Conservation (phyloP, 352 stramenopile genomes). For the Lagenidium giganteum region DNA sequence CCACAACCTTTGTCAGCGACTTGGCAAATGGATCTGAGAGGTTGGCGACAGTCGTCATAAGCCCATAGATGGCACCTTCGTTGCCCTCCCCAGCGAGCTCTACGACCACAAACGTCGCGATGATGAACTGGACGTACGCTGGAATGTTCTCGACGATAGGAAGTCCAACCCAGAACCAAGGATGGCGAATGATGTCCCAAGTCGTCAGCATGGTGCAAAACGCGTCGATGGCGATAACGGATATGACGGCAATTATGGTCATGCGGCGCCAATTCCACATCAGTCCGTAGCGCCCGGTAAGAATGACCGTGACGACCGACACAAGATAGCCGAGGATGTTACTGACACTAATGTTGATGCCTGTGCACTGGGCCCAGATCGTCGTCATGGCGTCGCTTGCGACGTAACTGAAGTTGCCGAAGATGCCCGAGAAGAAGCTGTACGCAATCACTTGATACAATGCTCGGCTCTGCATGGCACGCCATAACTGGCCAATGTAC, state of each 20-base stretch:
- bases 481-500: conserved; percentile 3
- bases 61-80: conserved; percentile 15
- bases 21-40: conserved; percentile 7
- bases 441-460: conserved; percentile 25
- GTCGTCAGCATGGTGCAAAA: conserved; percentile 16
- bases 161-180: conserved; percentile 24
- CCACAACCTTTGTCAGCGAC: conserved; percentile 16
- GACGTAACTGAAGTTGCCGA: conserved; percentile 14
- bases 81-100: conserved; percentile 18
- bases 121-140: conserved; percentile 17
- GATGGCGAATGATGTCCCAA: conserved; percentile 18
- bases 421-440: conserved; percentile 20
- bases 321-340: conserved; percentile 11
- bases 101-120: conserved; percentile 17
- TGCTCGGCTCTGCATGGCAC: conserved; percentile 13
- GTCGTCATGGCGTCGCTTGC: conserved; percentile 10
- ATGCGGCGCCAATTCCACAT: conserved; percentile 12
- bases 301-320: conserved; percentile 11
- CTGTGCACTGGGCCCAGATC: conserved; percentile 17
- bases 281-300: conserved; percentile 16
- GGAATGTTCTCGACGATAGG: conserved; percentile 16
- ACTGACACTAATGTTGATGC: conserved; percentile 20
- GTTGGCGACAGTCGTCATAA: conserved; percentile 25
- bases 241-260: conserved; percentile 11
- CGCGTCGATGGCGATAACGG: conserved; percentile 14